These are phyloP conservation scores for Phytopythium delawarense DNA, from an alignment of 352 stramenopile genomes.

Conservation along the genomic window DNA sequence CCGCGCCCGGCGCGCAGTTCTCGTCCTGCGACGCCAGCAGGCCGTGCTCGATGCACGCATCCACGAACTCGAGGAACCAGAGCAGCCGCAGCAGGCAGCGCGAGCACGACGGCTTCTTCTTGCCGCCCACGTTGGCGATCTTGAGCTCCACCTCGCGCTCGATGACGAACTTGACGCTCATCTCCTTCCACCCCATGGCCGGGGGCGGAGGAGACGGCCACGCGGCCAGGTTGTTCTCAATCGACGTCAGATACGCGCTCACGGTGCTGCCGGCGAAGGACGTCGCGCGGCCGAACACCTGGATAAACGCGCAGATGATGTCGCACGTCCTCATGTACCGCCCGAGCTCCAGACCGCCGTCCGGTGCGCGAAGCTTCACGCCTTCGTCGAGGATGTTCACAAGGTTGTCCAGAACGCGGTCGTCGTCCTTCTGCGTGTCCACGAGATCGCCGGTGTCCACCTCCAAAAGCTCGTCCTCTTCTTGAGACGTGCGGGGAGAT, in stretches of 20 bases:
- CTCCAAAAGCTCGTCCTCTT: slow-evolving; percentile 53
- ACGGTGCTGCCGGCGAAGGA: slow-evolving; percentile 79
- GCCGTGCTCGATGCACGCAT: slow-evolving; percentile 64
- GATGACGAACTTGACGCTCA: slow-evolving; percentile 52
- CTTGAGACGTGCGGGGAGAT: slow-evolving; percentile 26
- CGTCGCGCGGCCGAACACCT: slow-evolving; percentile 74
- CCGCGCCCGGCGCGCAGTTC: slow-evolving; percentile 54
- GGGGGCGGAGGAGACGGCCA: slow-evolving; percentile 30
- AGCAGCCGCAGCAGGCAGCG: slow-evolving; percentile 68
- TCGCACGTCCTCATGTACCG: slow-evolving; percentile 53
- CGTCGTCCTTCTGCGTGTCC: slow-evolving; percentile 26
- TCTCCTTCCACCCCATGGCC: slow-evolving; percentile 38
- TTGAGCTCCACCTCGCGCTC: slow-evolving; percentile 60
- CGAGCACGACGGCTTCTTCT: slow-evolving; percentile 80
- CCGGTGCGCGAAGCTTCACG: slow-evolving; percentile 17
- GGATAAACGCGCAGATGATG: slow-evolving; percentile 66
- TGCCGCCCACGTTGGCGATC: slow-evolving; percentile 58
- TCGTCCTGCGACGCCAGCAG: slow-evolving; percentile 63
- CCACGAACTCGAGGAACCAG: slow-evolving; percentile 86
- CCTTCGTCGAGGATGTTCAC: slow-evolving; percentile 32
- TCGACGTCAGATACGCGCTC: slow-evolving; percentile 65
- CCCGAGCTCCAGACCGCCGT: slow-evolving; percentile 37
- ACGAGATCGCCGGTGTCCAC: slow-evolving; percentile 49
- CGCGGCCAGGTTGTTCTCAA: slow-evolving; percentile 49
- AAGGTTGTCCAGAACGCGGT: slow-evolving; percentile 47